phyloP scores from a whole-genome alignment of 345 rosid genomes.

The Citrus sp. region DNA sequence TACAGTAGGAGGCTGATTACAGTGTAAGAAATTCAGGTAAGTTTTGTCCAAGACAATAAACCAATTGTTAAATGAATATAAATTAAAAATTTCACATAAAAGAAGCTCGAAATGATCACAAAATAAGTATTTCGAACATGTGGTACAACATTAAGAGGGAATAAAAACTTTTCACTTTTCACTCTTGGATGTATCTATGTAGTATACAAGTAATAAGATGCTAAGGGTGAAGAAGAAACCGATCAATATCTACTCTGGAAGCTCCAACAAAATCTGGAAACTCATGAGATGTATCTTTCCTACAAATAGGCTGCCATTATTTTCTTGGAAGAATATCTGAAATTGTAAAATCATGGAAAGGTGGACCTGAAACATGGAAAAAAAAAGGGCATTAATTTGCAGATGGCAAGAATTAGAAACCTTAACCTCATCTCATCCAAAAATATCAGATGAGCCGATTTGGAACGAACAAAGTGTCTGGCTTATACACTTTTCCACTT shows the following conservation, averaged over 20 bases:
- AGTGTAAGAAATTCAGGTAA: background rate
- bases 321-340: constrained; percentile 56
- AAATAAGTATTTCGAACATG: no score
- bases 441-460: background rate
- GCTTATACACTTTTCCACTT: background rate
- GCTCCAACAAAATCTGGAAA: background rate
- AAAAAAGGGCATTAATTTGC: background rate
- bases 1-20: no score
- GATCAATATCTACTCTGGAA: background rate
- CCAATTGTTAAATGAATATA: no score
- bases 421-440: background rate
- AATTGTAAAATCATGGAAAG: constrained; percentile 83
- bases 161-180: background rate
- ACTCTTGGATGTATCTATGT: background rate
- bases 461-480: background rate
- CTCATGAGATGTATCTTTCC: background rate
- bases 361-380: constrained; percentile 56
- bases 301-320: constrained; percentile 12
- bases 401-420: background rate
- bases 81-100: background rate
- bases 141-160: background rate
- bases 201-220: background rate
- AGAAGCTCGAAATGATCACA: background rate
- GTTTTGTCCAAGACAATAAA: background rate
- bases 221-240: background rate